Percentiles rank a stretch among this genome's conserved stretches.
phyloP scores from a whole-genome alignment of 371 early-diverging fungal species.

The Circinella umbellata region DNA sequence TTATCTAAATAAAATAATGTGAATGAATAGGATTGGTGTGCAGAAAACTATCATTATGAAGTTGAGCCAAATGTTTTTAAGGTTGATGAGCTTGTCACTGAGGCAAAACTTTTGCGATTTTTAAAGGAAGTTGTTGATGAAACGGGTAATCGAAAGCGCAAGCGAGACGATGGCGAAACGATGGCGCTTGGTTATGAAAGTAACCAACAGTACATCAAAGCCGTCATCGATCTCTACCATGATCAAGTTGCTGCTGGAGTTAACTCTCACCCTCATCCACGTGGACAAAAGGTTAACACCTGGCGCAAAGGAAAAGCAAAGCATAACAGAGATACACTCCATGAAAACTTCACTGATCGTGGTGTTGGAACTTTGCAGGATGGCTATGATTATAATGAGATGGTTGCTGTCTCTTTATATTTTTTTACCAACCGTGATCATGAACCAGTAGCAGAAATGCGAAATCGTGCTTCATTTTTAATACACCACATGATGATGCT shows the following conservation, averaged over 20 bases:
- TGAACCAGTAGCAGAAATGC: background rate
- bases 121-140: no score
- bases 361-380: conserved; percentile 2
- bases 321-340: background rate
- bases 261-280: background rate
- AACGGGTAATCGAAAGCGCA: background rate
- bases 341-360: background rate
- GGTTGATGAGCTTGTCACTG: no score
- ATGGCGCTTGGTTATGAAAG: conserved; percentile 2
- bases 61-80: no score
- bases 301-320: background rate
- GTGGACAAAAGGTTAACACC: conserved; percentile 4
- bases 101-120: no score
- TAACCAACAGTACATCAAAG: conserved; percentile 2
- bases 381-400: background rate
- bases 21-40: no score
- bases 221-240: background rate
- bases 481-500: background rate
- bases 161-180: background rate
- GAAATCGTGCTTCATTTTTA: background rate
- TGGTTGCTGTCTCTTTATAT: background rate
- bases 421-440: background rate
- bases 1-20: no score
- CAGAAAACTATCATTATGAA: no score
- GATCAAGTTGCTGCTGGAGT: background rate